Conservation (phyloP, 1,284 basidiomycete genomes). For the Ustilago hordei region DNA sequence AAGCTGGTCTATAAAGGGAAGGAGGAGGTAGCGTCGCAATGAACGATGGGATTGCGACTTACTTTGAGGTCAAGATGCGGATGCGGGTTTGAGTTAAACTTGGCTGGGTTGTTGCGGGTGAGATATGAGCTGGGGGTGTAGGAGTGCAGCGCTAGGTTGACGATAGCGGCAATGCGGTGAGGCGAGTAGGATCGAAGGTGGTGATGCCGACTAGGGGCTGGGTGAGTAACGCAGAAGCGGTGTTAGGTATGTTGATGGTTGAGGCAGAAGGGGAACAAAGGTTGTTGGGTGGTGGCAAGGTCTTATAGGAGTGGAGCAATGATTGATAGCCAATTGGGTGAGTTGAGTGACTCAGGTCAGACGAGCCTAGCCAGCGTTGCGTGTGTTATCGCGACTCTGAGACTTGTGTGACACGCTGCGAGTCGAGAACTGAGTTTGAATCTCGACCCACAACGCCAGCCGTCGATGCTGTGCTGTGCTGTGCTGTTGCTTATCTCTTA, state of each 20-base stretch:
- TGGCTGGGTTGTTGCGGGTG: neutral
- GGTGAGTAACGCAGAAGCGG: neutral
- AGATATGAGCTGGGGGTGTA: conserved; percentile 1
- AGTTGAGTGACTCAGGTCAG: conserved; percentile 42
- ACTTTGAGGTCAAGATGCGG: conserved; percentile 19
- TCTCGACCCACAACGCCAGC: neutral
- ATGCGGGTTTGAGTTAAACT: conserved; percentile 6
- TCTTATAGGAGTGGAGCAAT: conserved; percentile 25
- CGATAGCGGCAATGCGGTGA: conserved; percentile 2
- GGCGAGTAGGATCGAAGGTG: neutral
- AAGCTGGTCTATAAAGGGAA: neutral
- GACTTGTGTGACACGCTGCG: conserved; percentile 1
- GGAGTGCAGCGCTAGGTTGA: neutral
- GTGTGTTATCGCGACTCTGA: conserved; percentile 11
- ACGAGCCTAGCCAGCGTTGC: conserved; percentile 22
- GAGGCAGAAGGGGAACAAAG: neutral
- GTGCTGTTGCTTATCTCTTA: conserved; percentile 6
- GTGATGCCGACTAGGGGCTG: conserved; percentile 14
- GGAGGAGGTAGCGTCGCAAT: neutral
- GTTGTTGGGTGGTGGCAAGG: conserved; percentile 19
- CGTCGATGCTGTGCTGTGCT: conserved; percentile 1
- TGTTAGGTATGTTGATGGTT: conserved; percentile 63
- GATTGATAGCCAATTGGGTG: neutral
- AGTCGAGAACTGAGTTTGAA: conserved; percentile 8
- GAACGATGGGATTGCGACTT: conserved; percentile 19